phyloP scores from a whole-genome alignment of 345 rosid genomes.

The Abelmoschus esculentus region DNA sequence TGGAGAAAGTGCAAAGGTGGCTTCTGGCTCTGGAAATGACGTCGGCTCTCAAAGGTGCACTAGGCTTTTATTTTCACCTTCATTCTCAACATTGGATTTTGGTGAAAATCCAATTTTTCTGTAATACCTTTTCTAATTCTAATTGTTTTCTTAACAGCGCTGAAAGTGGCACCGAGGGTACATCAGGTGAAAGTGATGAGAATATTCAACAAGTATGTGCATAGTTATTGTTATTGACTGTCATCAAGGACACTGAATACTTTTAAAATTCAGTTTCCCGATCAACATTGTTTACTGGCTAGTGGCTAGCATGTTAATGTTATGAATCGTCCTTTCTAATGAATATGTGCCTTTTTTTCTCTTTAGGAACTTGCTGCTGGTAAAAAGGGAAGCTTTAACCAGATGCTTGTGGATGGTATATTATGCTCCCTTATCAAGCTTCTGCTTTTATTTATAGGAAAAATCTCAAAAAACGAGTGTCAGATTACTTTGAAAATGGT shows the following conservation, averaged over 20 bases:
- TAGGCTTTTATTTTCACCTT: not conserved
- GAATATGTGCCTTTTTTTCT: not conserved
- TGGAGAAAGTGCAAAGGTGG: conserved; percentile 50
- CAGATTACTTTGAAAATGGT: not conserved
- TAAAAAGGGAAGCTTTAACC: conserved; percentile 67
- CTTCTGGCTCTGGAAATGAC: conserved; percentile 91
- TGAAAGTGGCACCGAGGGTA: conserved; percentile 84
- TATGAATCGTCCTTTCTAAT: not conserved
- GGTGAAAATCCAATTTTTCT: not conserved
- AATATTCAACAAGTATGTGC: conserved; percentile 58
- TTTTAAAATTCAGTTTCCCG: conserved; percentile 2
- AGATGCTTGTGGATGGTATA: conserved; percentile 86
- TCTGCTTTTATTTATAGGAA: not conserved
- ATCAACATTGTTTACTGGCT: not conserved
- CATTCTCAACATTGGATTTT: not conserved
- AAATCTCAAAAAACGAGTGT: not conserved
- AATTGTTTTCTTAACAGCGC: conserved; percentile 41
- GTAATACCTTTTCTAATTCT: conserved; percentile 14
- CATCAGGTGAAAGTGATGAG: conserved; percentile 81
- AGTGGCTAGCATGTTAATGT: not conserved
- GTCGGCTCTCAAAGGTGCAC: conserved; percentile 69
- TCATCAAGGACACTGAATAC: not conserved
- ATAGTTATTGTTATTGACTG: not conserved
- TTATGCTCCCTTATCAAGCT: not conserved
- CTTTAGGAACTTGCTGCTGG: conserved; percentile 46